Conservation (phyloP, 345 rosid species). For the Dipteronia dyeriana region DNA sequence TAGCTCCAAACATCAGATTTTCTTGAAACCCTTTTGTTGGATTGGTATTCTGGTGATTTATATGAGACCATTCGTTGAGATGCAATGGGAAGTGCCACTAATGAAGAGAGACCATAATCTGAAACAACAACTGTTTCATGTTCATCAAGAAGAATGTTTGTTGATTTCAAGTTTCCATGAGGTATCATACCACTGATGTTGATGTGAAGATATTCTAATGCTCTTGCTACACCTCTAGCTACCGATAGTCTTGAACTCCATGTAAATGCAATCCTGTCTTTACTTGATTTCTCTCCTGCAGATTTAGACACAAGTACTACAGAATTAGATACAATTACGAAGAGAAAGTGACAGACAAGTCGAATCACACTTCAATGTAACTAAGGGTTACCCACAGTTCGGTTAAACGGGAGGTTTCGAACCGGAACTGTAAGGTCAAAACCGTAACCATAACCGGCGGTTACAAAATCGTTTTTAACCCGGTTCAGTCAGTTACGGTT, state of each 20-base stretch:
- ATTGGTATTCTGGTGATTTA: constrained; percentile 52
- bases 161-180: constrained; percentile 61
- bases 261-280: constrained; percentile 41
- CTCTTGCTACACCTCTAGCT: constrained; percentile 48
- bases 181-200: constrained; percentile 25
- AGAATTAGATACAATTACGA: not conserved
- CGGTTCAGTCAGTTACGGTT: too few species aligned
- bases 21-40: constrained; percentile 29
- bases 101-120: constrained; percentile 46
- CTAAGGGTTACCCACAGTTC: too few species aligned
- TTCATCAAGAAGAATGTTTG: constrained; percentile 53
- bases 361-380: too few species aligned
- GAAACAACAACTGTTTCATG: constrained; percentile 41
- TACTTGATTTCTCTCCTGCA: constrained; percentile 41
- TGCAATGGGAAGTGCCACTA: constrained; percentile 48
- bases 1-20: constrained; percentile 62
- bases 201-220: constrained; percentile 52
- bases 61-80: constrained; percentile 39
- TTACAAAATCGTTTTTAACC: too few species aligned
- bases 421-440: too few species aligned
- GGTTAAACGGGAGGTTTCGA: too few species aligned
- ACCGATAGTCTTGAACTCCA: constrained; percentile 51
- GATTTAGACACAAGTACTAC: too few species aligned
- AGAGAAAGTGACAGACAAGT: too few species aligned
- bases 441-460: too few species aligned